Evolutionary conservation across 345 rosid species (phyloP), one percentile per base, ranked within the genome.

Genomic region (Cardamine chenopodiifolia): DNA sequence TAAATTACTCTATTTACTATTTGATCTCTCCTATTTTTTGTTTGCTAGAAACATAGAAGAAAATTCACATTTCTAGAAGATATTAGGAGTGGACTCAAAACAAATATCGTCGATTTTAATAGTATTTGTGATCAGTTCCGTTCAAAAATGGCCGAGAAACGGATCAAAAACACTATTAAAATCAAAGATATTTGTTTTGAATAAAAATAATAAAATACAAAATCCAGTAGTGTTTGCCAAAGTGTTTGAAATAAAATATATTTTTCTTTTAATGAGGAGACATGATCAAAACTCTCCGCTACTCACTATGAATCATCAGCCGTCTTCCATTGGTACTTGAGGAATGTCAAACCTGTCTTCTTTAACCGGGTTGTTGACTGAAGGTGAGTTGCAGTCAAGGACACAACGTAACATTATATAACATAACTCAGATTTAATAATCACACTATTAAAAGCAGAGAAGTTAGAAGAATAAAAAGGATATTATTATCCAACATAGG

Each of bases 271-370:
- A 45, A 45, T n/a, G 20, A 45, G 49, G 19, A 44, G 49, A 45
- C 20, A 45, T 45, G 7, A 7, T 45, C 50, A 45, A 45, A 45
- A 45, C 20, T n/a, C 44, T 32, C 47, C 18, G 7, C 18, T 6
- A 48, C 19, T 60, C 3, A 48, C 34, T 3, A 52, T 29, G 56
- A 22, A 70, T 71, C 72, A 56, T 87, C 80, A 90, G 81, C 90
- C 99, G 55, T 92, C 97, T 80, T 95, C 99, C 99, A 92, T 92
- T 7, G 97, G 99, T 34, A 95, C 94, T 5, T 95, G 94, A n/a
- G 99, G 98, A 74, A 95, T 86, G 75, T 95, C 98, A 72, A 87
- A 89, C 78, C 90, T 81, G 78, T 95, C 98, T 85, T 95, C 99
- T 81, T 87, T 83, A 11, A 88, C 90, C 0, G 93, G 80, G 37